phyloP scores from a whole-genome alignment of 148 eudicot species.

The Drosera capensis region DNA sequence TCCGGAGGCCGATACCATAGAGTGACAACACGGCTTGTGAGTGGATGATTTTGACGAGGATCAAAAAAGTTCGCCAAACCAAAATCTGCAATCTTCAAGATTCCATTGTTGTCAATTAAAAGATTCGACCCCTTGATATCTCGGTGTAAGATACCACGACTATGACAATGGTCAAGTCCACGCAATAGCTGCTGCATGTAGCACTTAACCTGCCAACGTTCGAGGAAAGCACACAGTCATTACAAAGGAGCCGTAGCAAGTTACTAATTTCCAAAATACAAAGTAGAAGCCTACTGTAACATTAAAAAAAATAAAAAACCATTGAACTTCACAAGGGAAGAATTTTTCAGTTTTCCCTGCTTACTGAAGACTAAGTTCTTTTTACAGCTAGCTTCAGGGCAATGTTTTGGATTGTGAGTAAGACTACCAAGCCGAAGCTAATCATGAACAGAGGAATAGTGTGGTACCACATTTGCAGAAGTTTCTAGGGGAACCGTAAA shows the following conservation, averaged over 20 bases:
- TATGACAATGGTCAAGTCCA: constrained; percentile 82
- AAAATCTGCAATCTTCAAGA: constrained; percentile 79
- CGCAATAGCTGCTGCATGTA: constrained; percentile 69
- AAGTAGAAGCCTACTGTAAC: background rate
- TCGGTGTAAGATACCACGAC: constrained; percentile 58
- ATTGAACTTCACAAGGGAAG: background rate
- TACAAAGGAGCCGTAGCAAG: too few relatives aligned
- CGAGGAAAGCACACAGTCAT: background rate
- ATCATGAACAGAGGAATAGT: too few relatives aligned
- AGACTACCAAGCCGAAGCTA: too few relatives aligned
- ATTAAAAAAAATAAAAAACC: too few relatives aligned
- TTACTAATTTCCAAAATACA: background rate
- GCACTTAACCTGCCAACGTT: constrained; percentile 63
- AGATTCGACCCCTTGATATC: constrained; percentile 84
- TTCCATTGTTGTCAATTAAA: constrained; percentile 61
- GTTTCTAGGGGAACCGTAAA: too few relatives aligned
- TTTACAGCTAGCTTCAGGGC: too few relatives aligned
- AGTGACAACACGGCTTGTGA: constrained; percentile 81
- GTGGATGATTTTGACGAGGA: constrained; percentile 40
- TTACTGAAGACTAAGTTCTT: too few relatives aligned
- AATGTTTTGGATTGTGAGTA: too few relatives aligned
- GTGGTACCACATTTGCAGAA: too few relatives aligned
- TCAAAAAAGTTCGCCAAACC: constrained; percentile 75
- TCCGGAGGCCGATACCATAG: constrained; percentile 91
- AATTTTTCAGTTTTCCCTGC: background rate